Evolutionary conservation across 768 basidiomycete species (phyloP), one percentile per base, ranked within the genome.

Genomic region (Grammothele lineata): DNA sequence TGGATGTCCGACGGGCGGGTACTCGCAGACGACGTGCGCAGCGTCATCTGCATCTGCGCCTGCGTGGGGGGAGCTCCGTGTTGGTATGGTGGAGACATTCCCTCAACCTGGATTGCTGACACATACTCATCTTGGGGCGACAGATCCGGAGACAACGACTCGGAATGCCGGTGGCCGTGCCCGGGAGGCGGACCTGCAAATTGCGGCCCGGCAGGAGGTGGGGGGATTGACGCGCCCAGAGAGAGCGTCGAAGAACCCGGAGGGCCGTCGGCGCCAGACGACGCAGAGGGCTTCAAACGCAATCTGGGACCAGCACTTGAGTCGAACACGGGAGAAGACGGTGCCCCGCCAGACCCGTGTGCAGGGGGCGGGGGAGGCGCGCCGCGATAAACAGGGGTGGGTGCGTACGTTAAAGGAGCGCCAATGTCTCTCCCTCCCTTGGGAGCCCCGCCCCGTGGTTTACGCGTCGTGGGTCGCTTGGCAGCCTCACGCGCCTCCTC

Each of bases 231-330:
- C n/a, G n/a, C n/a, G n/a, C n/a, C n/a, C n/a, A n/a, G n/a, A n/a
- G n/a, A n/a, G n/a, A n/a, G n/a, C n/a, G n/a, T n/a, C 22, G 47
- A 38, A 36, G 43, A 40, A 21, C 48, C 54, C 17, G 57, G 38
- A 32, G 56, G 48, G 33, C 47, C 50, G 15, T 51, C 56, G 17
- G 46, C 37, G 9, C 58, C 44, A 34, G 62, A 60, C 14, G 65
- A 65, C 21, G 62, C 60, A 26, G 75, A 71, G 0, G 77, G 73
- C 48, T 77, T 77, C 45, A 77, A 67, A 47, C 77, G 71, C 36
- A 77, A 57, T 19, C 73, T 67, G 23, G 75, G 67, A 10, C 77
- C 77, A n/a, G 69, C 69, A 39, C 70, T 70, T 0, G 74, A 70
- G 11, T 77, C 71, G 23, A 77, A 58, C 14, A 74, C 41, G 17